These are phyloP conservation scores for Henckelia pumila DNA, from an alignment of 257 asterid species.

Conservation along the genomic window DNA sequence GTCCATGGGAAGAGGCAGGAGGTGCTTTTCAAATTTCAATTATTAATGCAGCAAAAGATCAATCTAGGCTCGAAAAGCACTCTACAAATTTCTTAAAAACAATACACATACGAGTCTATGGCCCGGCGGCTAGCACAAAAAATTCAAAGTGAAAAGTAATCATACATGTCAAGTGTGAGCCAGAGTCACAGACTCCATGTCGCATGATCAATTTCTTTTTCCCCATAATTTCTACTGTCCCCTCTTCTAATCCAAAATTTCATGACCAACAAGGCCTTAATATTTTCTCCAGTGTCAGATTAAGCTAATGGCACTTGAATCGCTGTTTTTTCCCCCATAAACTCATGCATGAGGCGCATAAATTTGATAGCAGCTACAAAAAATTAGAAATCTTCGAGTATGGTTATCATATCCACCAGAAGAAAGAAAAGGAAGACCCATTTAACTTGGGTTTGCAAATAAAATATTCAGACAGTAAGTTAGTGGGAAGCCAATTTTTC, in stretches of 20 bases:
- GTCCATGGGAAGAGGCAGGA: background rate
- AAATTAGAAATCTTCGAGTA: too few relatives aligned
- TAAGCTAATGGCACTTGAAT: too few relatives aligned
- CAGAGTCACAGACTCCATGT: background rate
- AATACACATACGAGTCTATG: background rate
- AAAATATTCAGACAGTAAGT: too few relatives aligned
- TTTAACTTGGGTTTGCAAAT: too few relatives aligned
- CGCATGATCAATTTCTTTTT: background rate
- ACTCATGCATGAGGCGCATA: background rate
- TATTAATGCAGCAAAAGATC: constrained; percentile 1
- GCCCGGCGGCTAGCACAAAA: too few relatives aligned
- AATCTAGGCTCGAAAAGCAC: background rate
- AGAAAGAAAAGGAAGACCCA: constrained; percentile 10
- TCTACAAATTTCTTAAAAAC: background rate
- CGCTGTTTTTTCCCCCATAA: background rate
- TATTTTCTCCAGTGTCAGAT: background rate
- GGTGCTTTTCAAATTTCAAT: background rate
- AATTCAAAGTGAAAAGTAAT: background rate
- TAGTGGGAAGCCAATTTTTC: too few relatives aligned
- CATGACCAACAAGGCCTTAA: background rate
- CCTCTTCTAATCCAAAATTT: background rate
- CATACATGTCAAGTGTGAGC: background rate
- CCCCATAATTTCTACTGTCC: background rate
- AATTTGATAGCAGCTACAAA: background rate
- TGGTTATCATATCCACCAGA: background rate